Evolutionary conservation across 176 grass and related monocot genomes (phyloP).

Genomic region (Musa troglodytarum): DNA sequence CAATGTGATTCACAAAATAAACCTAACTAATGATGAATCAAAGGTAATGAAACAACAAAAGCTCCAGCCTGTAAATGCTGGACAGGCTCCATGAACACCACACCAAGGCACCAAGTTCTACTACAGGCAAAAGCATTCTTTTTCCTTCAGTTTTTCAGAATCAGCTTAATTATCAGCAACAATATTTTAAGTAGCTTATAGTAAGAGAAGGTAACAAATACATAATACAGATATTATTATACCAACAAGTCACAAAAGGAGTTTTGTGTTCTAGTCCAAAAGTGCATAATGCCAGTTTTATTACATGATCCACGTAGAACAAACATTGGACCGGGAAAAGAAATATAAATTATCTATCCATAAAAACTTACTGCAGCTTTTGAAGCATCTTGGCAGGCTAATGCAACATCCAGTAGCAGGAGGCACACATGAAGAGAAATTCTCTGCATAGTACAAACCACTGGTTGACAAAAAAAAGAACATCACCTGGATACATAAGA

Average conservation of each 20-base stretch:
- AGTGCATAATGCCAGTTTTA: background rate
- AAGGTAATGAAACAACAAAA: too few relatives aligned
- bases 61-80: too few relatives aligned
- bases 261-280: background rate
- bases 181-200: background rate
- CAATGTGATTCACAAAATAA: too few relatives aligned
- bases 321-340: background rate
- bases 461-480: background rate
- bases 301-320: background rate
- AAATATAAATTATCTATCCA: background rate
- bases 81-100: too few relatives aligned
- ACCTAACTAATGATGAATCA: too few relatives aligned
- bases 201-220: too few relatives aligned
- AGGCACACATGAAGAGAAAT: slow-evolving; percentile 78
- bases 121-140: too few relatives aligned
- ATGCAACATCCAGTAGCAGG: slow-evolving; percentile 83
- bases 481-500: background rate
- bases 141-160: too few relatives aligned
- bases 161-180: background rate
- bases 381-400: slow-evolving; percentile 64
- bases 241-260: too few relatives aligned
- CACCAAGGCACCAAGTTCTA: too few relatives aligned
- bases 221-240: too few relatives aligned
- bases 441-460: slow-evolving; percentile 33
- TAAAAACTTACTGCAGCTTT: slow-evolving; percentile 62